Conservation (phyloP, 2,329 filamentous ascomycete species). For the Cordyceps fumosorosea region DNA sequence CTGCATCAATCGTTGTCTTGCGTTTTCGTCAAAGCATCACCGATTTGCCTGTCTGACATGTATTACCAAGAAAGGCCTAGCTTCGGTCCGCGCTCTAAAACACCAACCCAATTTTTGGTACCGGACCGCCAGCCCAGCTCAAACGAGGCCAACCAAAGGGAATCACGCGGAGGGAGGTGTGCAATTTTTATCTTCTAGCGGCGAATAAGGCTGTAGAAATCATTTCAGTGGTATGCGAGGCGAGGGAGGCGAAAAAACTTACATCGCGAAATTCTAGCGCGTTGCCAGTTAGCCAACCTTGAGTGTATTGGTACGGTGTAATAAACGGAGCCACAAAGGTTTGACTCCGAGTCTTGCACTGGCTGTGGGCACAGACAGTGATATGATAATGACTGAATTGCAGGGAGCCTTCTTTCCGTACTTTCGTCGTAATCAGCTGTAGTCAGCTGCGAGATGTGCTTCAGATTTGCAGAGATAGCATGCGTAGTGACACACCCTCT, state of each 20-base stretch:
- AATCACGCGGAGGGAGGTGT: neutral
- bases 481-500: neutral
- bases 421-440: neutral
- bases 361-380: neutral
- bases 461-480: neutral
- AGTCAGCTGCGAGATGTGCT: neutral
- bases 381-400: neutral
- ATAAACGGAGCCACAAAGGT: neutral
- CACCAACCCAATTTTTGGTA: neutral
- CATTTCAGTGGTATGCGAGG: neutral
- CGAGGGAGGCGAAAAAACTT: neutral
- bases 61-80: conserved; percentile 1
- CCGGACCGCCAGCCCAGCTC: neutral
- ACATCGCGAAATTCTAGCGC: neutral
- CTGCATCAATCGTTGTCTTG: neutral
- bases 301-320: neutral
- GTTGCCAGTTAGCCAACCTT: neutral
- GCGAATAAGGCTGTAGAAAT: neutral
- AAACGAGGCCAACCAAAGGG: neutral
- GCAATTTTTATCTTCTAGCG: neutral
- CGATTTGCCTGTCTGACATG: neutral
- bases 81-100: neutral
- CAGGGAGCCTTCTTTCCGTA: no score
- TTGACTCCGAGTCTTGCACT: neutral
- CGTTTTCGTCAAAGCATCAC: neutral